Evolutionary conservation across 495 filamentous ascomycete species (phyloP).

Genomic region (Polyplosphaeria fusca): DNA sequence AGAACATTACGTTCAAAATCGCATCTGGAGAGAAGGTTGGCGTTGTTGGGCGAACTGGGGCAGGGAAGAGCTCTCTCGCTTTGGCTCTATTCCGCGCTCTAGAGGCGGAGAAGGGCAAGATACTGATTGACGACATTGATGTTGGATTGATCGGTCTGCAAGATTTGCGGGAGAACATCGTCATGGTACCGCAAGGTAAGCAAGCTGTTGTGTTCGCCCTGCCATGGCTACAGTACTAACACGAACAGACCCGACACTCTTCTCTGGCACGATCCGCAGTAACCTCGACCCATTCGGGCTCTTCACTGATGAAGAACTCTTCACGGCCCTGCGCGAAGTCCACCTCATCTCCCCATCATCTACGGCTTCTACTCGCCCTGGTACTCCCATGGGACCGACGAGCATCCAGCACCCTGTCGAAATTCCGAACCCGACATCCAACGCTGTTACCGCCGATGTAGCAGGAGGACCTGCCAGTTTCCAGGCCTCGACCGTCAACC

Average conservation of each 20-base stretch:
- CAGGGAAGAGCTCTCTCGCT: slow-evolving; percentile 94
- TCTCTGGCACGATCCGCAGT: slow-evolving; percentile 89
- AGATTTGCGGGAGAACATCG: slow-evolving; percentile 89
- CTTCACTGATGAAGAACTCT: slow-evolving; percentile 91
- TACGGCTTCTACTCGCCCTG: slow-evolving; percentile 42
- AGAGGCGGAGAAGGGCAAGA: slow-evolving; percentile 86
- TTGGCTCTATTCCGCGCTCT: slow-evolving; percentile 96
- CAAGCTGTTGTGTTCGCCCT: neutral
- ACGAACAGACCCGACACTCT: slow-evolving; percentile 77
- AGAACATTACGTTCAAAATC: slow-evolving; percentile 81
- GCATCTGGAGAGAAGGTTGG: slow-evolving; percentile 87
- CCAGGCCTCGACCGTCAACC: slow-evolving; percentile 23
- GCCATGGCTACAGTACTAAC: neutral
- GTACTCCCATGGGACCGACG: slow-evolving; percentile 18
- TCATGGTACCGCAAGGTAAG: slow-evolving; percentile 83
- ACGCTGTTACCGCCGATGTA: slow-evolving; percentile 7
- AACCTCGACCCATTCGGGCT: slow-evolving; percentile 93
- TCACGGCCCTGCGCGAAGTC: slow-evolving; percentile 81
- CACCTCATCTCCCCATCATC: slow-evolving; percentile 72
- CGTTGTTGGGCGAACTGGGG: slow-evolving; percentile 93
- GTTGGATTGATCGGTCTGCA: slow-evolving; percentile 84
- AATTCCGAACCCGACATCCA: slow-evolving; percentile 12
- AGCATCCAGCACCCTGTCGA: slow-evolving; percentile 16
- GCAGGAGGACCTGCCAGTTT: slow-evolving; percentile 21
- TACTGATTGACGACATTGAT: slow-evolving; percentile 86